A percentile compares a stretch with the other conserved stretches of the same genome.
These are phyloP conservation scores for Huntiella decipiens DNA, from an alignment of 2,329 filamentous ascomycete genomes.

Conservation along the genomic window DNA sequence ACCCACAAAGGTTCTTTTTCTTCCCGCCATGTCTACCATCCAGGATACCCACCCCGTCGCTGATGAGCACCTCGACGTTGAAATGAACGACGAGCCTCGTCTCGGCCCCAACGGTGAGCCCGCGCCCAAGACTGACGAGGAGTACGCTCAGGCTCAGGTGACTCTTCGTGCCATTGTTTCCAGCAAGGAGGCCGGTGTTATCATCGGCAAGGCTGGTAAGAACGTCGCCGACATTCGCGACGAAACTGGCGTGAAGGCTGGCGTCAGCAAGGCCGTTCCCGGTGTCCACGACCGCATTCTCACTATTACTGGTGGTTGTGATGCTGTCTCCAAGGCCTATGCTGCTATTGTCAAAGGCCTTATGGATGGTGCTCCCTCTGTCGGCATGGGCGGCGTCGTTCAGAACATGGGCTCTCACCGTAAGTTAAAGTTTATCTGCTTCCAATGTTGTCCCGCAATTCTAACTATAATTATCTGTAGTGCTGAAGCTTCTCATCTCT, in stretches of 20 bases:
- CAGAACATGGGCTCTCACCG: slow-evolving; percentile 82
- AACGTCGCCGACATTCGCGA: slow-evolving; percentile 94
- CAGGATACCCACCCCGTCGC: slow-evolving; percentile 39
- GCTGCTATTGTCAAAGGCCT: slow-evolving; percentile 80
- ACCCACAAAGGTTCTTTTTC: slow-evolving; percentile 7
- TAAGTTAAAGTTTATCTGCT: slow-evolving; percentile 32
- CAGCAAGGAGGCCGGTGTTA: slow-evolving; percentile 95
- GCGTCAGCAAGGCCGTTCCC: slow-evolving; percentile 95
- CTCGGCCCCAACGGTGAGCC: slow-evolving; percentile 58
- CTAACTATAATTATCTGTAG: slow-evolving; percentile 26
- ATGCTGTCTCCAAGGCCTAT: slow-evolving; percentile 80
- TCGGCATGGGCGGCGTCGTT: slow-evolving; percentile 89
- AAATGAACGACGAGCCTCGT: slow-evolving; percentile 41
- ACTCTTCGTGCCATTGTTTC: slow-evolving; percentile 95
- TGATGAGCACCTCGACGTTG: slow-evolving; percentile 42
- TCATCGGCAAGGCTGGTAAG: slow-evolving; percentile 97
- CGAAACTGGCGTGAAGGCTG: slow-evolving; percentile 93
- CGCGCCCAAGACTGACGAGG: slow-evolving; percentile 82
- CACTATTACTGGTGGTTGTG: slow-evolving; percentile 80
- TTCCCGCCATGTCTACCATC: slow-evolving; percentile 37
- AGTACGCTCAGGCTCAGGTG: slow-evolving; percentile 81
- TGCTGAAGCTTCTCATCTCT: slow-evolving; percentile 92
- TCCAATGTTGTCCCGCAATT: not conserved
- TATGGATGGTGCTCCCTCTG: slow-evolving; percentile 77
- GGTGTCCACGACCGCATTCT: slow-evolving; percentile 94